These are phyloP conservation scores for Starmerella scarabaei DNA, from an alignment of 805 yeast genomes.

Conservation along the genomic window DNA sequence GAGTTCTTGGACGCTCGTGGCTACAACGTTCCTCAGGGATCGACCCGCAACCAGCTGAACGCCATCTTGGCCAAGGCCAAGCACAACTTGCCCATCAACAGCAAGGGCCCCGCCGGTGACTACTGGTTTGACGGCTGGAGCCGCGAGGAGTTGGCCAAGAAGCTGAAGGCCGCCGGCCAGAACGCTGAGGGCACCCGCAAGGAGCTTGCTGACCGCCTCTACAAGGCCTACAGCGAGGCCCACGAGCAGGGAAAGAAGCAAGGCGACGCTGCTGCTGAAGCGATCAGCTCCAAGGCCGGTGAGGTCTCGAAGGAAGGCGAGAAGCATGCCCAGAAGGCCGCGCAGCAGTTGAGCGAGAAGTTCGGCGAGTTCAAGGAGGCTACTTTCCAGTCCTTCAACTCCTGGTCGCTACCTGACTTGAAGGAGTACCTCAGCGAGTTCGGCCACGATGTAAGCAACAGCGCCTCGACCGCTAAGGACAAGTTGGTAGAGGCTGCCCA, in stretches of 20 bases:
- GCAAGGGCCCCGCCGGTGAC: constrained; percentile 36
- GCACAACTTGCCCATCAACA: constrained; percentile 29
- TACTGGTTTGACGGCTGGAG: constrained; percentile 46
- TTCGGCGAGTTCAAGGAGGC: constrained; percentile 31
- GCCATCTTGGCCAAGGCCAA: constrained; percentile 31
- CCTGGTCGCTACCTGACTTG: constrained; percentile 44
- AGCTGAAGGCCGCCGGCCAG: constrained; percentile 37
- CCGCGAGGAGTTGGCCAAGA: constrained; percentile 34
- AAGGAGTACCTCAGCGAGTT: constrained; percentile 41
- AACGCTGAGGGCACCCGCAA: constrained; percentile 34
- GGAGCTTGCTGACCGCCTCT: constrained; percentile 35
- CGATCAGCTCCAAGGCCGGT: constrained; percentile 28
- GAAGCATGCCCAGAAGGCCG: neutral
- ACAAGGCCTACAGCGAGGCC: constrained; percentile 34
- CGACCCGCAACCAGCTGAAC: constrained; percentile 31
- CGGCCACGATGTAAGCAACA: constrained; percentile 23
- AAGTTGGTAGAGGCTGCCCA: constrained; percentile 20
- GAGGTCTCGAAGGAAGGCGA: constrained; percentile 29
- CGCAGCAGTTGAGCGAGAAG: constrained; percentile 27
- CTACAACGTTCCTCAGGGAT: constrained; percentile 22
- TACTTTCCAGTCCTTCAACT: constrained; percentile 29
- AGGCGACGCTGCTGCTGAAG: constrained; percentile 31
- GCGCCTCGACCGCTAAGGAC: too few relatives aligned
- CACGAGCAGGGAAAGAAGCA: constrained; percentile 36
- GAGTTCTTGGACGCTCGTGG: constrained; percentile 29